phyloP scores from a whole-genome alignment of 2,329 filamentous ascomycete species.

The Fusarium foetens region DNA sequence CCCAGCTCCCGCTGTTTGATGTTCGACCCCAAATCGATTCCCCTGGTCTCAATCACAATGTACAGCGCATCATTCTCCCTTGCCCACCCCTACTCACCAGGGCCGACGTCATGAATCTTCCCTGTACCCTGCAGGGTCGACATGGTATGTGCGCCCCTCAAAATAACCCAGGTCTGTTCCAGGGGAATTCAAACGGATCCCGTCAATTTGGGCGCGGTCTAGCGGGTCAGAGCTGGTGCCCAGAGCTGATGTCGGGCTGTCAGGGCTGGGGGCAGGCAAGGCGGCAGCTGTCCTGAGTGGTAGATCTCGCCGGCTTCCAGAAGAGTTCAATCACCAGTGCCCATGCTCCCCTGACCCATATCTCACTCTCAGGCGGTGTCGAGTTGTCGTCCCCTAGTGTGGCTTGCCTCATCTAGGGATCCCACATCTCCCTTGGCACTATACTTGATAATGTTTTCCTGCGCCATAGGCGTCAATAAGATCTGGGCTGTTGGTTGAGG shows the following conservation, averaged over 20 bases:
- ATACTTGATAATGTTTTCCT: slow-evolving; percentile 26
- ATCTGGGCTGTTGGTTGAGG: slow-evolving; percentile 23
- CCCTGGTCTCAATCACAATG: slow-evolving; percentile 32
- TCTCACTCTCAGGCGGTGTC: slow-evolving; percentile 35
- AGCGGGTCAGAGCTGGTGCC: slow-evolving; percentile 31
- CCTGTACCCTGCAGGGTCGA: slow-evolving; percentile 37
- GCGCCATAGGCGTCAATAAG: slow-evolving; percentile 24
- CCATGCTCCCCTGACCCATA: slow-evolving; percentile 29
- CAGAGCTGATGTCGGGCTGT: slow-evolving; percentile 37
- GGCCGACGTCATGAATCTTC: slow-evolving; percentile 43
- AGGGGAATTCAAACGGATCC: slow-evolving; percentile 34
- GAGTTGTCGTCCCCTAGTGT: slow-evolving; percentile 33
- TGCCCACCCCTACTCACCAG: slow-evolving; percentile 22
- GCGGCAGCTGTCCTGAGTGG: slow-evolving; percentile 31
- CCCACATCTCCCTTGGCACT: slow-evolving; percentile 32
- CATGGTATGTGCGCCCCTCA: slow-evolving; percentile 41
- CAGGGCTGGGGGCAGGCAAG: slow-evolving; percentile 26
- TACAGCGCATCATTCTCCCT: slow-evolving; percentile 34
- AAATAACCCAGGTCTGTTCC: slow-evolving; percentile 27
- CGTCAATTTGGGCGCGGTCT: slow-evolving; percentile 38
- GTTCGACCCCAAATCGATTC: slow-evolving; percentile 31
- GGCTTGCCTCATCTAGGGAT: slow-evolving; percentile 45
- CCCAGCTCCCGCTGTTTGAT: slow-evolving; percentile 34
- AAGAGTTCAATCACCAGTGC: slow-evolving; percentile 26
- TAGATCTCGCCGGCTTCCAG: slow-evolving; percentile 44